These are phyloP conservation scores for Diaporthe sp. DNA, from an alignment of 2,329 filamentous ascomycete genomes.

Conservation along the genomic window DNA sequence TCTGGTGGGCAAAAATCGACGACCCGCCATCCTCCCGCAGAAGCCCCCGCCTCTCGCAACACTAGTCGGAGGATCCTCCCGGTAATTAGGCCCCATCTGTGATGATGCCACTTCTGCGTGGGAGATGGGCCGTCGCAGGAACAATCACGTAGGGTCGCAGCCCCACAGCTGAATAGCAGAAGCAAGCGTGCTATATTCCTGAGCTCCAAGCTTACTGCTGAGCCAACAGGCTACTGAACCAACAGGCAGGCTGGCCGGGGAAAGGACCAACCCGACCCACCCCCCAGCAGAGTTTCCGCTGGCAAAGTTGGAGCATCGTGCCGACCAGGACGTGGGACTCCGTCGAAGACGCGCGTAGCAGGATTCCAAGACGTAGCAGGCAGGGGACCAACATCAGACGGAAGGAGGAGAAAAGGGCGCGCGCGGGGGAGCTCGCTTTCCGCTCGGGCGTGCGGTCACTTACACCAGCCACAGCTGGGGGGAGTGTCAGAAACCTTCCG, in stretches of 20 bases:
- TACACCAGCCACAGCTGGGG: neutral
- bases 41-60: neutral
- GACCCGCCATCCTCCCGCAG: constrained; percentile 11
- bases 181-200: neutral
- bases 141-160: constrained; percentile 8
- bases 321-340: neutral
- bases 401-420: constrained; percentile 11
- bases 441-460: constrained; percentile 3
- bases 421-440: neutral
- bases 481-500: constrained; percentile 1
- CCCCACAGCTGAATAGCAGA: neutral
- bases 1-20: neutral
- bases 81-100: constrained; percentile 1
- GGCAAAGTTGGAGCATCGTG: neutral
- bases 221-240: neutral
- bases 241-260: neutral
- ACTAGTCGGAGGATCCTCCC: constrained; percentile 17
- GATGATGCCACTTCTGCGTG: constrained; percentile 9
- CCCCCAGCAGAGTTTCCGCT: neutral
- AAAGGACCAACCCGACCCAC: neutral
- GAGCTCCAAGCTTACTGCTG: neutral
- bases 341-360: constrained; percentile 8
- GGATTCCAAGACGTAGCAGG: constrained; percentile 13
- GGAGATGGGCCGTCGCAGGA: constrained; percentile 1
- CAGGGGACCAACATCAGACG: constrained; percentile 6